Conservation (phyloP, 2,329 filamentous ascomycete species). For the Orbilia ellipsospora region DNA sequence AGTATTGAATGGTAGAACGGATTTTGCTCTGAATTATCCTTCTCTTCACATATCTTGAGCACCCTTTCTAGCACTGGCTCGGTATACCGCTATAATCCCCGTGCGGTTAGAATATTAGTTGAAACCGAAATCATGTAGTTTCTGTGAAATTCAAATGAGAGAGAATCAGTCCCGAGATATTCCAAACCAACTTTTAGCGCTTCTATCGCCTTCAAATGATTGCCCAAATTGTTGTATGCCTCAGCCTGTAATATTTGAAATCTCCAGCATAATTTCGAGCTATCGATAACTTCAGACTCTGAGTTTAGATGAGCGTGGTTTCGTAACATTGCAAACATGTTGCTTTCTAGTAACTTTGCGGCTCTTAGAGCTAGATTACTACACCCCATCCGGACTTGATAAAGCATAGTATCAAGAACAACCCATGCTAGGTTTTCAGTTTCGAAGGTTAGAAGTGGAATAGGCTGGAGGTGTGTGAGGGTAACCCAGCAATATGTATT, state of each 20-base stretch:
- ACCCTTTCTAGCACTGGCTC: constrained; percentile 20
- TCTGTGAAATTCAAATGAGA: neutral
- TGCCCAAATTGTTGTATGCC: neutral
- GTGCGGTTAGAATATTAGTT: constrained; percentile 4
- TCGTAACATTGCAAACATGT: neutral
- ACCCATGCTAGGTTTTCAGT: too few species aligned
- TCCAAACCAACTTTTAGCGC: neutral
- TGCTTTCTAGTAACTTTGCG: neutral
- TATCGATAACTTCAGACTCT: too few species aligned
- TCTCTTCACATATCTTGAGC: constrained; percentile 21
- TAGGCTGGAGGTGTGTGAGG: too few species aligned
- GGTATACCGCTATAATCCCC: constrained; percentile 25
- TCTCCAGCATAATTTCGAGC: neutral
- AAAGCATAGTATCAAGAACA: too few species aligned
- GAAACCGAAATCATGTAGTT: neutral
- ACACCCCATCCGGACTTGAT: too few species aligned
- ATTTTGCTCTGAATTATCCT: constrained; percentile 18
- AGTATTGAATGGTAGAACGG: constrained; percentile 15
- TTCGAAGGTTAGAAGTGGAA: too few species aligned
- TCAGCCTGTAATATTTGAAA: neutral
- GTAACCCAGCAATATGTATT: too few species aligned
- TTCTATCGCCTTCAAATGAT: neutral
- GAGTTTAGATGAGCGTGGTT: neutral
- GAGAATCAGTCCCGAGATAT: neutral
- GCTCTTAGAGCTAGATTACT: too few species aligned